A percentile compares a stretch with the other conserved stretches of the same genome.
phyloP scores from a whole-genome alignment of 176 grass and related monocot species.

The Bromus sterilis region DNA sequence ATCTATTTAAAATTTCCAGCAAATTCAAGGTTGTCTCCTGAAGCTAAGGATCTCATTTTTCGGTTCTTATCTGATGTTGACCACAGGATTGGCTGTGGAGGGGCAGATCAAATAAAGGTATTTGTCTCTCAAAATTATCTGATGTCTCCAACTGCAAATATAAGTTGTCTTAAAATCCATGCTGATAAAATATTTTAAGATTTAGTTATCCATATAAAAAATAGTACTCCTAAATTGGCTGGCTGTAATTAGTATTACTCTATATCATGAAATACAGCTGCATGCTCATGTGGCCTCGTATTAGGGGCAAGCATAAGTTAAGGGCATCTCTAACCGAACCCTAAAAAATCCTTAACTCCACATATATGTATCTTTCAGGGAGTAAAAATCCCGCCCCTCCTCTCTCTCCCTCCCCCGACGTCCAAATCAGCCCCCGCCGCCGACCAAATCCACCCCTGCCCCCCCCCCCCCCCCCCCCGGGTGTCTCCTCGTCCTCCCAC shows the following conservation, averaged over 20 bases:
- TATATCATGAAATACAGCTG: not conserved
- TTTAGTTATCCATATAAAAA: not conserved
- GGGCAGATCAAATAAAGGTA: slow-evolving; percentile 97
- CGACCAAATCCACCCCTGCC: too few species aligned
- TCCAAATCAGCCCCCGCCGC: too few species aligned
- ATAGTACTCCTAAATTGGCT: not conserved
- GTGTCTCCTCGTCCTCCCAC: too few species aligned
- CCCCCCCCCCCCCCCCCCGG: too few species aligned
- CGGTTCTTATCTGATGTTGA: slow-evolving; percentile 97
- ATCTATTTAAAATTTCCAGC: slow-evolving; percentile 97
- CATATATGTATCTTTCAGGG: too few species aligned
- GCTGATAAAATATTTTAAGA: not conserved
- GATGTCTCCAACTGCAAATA: not conserved
- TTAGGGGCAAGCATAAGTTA: not conserved
- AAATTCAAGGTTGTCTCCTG: slow-evolving; percentile 71
- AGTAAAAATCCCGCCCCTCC: too few species aligned
- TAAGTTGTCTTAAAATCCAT: not conserved
- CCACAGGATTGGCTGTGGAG: slow-evolving; percentile 70
- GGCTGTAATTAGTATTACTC: not conserved
- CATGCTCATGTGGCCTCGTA: not conserved
- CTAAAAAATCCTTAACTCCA: too few species aligned
- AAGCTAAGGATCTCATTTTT: slow-evolving; percentile 88
- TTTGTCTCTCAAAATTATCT: slow-evolving; percentile 15
- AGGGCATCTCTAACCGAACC: too few species aligned
- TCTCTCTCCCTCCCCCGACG: too few species aligned